Evolutionary conservation across 371 early-diverging fungal genomes (phyloP).

Genomic region (Fennellomyces sp.): DNA sequence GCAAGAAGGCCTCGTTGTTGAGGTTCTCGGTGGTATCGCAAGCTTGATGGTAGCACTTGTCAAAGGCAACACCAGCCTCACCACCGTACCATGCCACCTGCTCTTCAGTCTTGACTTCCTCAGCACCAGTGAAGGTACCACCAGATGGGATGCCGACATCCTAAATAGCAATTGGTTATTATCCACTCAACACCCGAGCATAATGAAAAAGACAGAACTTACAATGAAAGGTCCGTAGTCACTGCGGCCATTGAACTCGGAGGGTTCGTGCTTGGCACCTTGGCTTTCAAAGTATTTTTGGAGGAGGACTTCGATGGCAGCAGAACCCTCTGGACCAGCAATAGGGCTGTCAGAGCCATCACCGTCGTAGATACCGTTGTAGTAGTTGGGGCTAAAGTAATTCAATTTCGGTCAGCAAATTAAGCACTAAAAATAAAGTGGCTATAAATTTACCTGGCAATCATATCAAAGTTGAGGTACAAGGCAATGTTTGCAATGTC

Average conservation of each 20-base stretch:
- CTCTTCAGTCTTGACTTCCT: conserved; percentile 60
- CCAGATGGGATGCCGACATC: conserved; percentile 57
- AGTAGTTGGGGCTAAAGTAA: conserved; percentile 65
- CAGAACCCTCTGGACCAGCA: conserved; percentile 34
- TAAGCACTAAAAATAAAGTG: not conserved
- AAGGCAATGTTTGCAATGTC: conserved; percentile 51
- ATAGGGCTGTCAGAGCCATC: conserved; percentile 36
- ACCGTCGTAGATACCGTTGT: conserved; percentile 38
- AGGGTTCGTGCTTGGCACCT: conserved; percentile 31
- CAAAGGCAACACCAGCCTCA: conserved; percentile 64
- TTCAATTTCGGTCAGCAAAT: not conserved
- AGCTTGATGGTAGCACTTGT: conserved; percentile 66
- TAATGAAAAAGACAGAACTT: conserved; percentile 31
- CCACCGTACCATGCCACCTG: conserved; percentile 66
- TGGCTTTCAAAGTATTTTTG: conserved; percentile 54
- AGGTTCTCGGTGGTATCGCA: conserved; percentile 22
- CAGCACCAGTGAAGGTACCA: conserved; percentile 71
- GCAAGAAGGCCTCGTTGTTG: conserved; percentile 12
- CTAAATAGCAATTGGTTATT: not conserved
- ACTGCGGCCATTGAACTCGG: conserved; percentile 40
- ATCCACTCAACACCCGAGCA: not conserved
- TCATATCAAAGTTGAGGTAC: conserved; percentile 79
- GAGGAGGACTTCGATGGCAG: conserved; percentile 57
- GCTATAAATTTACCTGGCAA: conserved; percentile 41
- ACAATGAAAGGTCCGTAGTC: conserved; percentile 51